Percentiles rank a stretch among this genome's conserved stretches.
These are phyloP conservation scores for Pisolithus thermaeus DNA, from an alignment of 1,284 basidiomycete species.

Conservation along the genomic window DNA sequence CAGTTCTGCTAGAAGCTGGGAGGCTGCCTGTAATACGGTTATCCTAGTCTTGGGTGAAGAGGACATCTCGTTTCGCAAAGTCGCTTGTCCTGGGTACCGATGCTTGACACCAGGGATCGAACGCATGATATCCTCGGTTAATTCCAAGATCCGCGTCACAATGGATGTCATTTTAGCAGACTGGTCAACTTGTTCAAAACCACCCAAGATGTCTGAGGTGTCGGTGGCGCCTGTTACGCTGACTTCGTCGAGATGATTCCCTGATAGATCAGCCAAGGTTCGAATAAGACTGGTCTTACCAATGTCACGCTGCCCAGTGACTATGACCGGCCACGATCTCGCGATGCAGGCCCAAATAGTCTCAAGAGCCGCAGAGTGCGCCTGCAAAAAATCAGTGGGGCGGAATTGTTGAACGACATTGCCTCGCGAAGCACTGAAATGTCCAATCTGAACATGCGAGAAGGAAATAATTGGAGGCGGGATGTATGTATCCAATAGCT, in stretches of 20 bases:
- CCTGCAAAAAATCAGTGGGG: slow-evolving; percentile 50
- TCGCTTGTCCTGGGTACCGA: slow-evolving; percentile 14
- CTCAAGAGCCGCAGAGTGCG: slow-evolving; percentile 68
- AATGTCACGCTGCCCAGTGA: slow-evolving; percentile 69
- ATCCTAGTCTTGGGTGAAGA: slow-evolving; percentile 15
- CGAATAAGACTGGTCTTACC: slow-evolving; percentile 84
- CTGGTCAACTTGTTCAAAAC: slow-evolving; percentile 87
- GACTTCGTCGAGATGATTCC: slow-evolving; percentile 69
- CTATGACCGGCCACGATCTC: slow-evolving; percentile 83
- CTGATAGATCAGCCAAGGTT: slow-evolving; percentile 66
- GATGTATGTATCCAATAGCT: slow-evolving; percentile 10
- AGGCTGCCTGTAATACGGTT: slow-evolving; percentile 20
- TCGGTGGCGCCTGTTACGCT: slow-evolving; percentile 87
- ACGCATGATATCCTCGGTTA: slow-evolving; percentile 39
- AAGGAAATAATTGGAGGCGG: slow-evolving; percentile 35
- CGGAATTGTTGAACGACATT: slow-evolving; percentile 37
- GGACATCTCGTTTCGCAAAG: slow-evolving; percentile 16
- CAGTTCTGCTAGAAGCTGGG: slow-evolving; percentile 21
- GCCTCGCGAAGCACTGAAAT: slow-evolving; percentile 48
- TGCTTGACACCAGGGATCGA: slow-evolving; percentile 31
- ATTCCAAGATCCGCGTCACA: slow-evolving; percentile 34
- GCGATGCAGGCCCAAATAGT: slow-evolving; percentile 72
- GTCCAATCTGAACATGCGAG: slow-evolving; percentile 73
- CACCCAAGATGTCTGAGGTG: slow-evolving; percentile 90
- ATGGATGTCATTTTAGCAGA: slow-evolving; percentile 35